Conservation (phyloP, 2,329 filamentous ascomycete genomes). For the Trichoderma simmonsii region DNA sequence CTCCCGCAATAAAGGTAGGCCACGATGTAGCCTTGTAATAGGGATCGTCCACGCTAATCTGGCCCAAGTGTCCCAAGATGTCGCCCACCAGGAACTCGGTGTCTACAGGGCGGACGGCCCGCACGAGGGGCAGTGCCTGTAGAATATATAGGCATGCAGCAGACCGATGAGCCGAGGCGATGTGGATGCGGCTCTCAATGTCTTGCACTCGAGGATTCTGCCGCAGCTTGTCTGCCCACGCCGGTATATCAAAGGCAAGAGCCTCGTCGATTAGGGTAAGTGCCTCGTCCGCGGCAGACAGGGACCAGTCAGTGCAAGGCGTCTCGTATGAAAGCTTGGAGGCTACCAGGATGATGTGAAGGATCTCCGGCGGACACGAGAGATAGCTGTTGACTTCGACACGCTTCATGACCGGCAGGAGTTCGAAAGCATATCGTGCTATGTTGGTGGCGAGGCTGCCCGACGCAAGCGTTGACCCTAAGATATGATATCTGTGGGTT, state of each 20-base stretch:
- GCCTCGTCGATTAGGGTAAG: constrained; percentile 41
- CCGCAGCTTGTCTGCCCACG: constrained; percentile 41
- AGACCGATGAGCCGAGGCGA: constrained; percentile 46
- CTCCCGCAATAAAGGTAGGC: constrained; percentile 57
- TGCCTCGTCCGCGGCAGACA: constrained; percentile 35
- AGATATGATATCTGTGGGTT: constrained; percentile 38
- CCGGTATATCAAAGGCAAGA: constrained; percentile 40
- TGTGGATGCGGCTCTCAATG: constrained; percentile 41
- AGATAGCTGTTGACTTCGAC: constrained; percentile 43
- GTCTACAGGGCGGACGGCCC: constrained; percentile 37
- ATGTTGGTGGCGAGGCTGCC: constrained; percentile 38
- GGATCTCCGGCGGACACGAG: constrained; percentile 41
- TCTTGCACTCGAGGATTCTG: constrained; percentile 36
- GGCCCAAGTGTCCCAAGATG: constrained; percentile 49
- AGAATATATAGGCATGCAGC: constrained; percentile 48
- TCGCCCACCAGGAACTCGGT: constrained; percentile 46
- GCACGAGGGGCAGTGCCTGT: constrained; percentile 40
- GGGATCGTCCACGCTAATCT: constrained; percentile 46
- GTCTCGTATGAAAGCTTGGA: constrained; percentile 43
- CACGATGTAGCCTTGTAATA: constrained; percentile 60
- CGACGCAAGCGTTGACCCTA: constrained; percentile 39
- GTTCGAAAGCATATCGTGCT: constrained; percentile 38
- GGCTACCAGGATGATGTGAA: constrained; percentile 44
- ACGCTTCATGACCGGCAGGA: constrained; percentile 40
- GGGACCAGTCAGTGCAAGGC: constrained; percentile 31